Base-by-base conservation (phyloP, 371 early-diverging fungal genomes). In the Mortierella sp. region DNA sequence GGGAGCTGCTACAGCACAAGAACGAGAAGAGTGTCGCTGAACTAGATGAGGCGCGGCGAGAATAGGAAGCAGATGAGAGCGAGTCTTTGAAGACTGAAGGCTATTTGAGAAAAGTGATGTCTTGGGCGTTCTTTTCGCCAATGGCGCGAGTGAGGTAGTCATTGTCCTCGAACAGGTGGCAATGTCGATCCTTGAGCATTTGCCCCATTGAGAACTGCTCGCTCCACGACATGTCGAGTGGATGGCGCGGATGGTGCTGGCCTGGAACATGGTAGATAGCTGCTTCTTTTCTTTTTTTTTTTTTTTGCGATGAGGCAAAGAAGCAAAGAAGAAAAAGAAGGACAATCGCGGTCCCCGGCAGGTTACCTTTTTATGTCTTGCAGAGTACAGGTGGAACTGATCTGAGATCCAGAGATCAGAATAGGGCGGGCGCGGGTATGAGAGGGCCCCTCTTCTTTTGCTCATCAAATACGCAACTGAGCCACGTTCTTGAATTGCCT, bases 51-150 rank as follows among this genome's bases (percentile, higher is more conserved):
- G 58, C 21, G 37, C 44, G 21, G 4, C 23, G 23, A 45, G 59
- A 37, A 45, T 21, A 25, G 59, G 45, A 43, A 44, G 43, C 59
- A 59, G 59, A 45, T 59, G 16, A 59, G 59, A 45, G 23, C 59
- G 44, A 44, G 25, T 21, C 45, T 45, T 59, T 45, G 59, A 23
- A 37, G 59, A 45, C 43, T 9, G 37, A 37, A 37, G 37, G 37
- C 37, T 9, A 9, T 37, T 37, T 37, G 37, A 37, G 9, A 37
- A 37, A 5, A 37, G 21, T 18, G 14, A 45, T 45, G 45, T 55
- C 26, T 52, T 44, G 53, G 28, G 9, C 44, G 62, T 37, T 57
- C 29, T 29, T 57, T 37, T 14, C 23, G 59, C 25, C 23, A 18
- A 14, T 21, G 23, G 59, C 25, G 23, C 37, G 59, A 23, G 26